Conservation (phyloP, 2,329 filamentous ascomycete species). For the Ceratocystis smalleyi region DNA sequence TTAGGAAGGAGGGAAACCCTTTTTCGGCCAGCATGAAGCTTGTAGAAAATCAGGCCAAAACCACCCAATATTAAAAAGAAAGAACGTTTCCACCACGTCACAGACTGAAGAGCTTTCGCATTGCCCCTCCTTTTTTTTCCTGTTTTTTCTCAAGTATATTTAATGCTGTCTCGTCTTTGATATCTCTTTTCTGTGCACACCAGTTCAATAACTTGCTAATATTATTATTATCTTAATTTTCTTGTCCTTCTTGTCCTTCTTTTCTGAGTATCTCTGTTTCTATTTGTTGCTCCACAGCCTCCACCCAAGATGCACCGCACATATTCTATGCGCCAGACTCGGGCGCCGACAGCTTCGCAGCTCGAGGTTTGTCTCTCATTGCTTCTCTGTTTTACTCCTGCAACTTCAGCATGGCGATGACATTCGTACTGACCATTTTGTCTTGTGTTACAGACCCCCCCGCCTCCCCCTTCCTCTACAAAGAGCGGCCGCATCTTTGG, state of each 20-base stretch:
- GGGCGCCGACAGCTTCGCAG: constrained; percentile 83
- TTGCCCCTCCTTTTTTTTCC: neutral
- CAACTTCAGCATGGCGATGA: neutral
- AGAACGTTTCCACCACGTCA: neutral
- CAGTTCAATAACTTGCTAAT: no score
- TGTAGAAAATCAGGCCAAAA: constrained; percentile 1
- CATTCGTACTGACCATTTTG: constrained; percentile 12
- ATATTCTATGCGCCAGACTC: constrained; percentile 95
- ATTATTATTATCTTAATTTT: neutral
- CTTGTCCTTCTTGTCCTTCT: neutral
- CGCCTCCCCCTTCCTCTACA: constrained; percentile 77
- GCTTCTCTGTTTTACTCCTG: constrained; percentile 16
- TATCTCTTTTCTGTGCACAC: neutral
- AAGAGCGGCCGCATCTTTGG: constrained; percentile 85
- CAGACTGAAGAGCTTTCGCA: neutral
- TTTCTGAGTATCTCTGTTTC: neutral
- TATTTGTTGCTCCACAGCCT: neutral
- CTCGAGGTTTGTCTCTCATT: constrained; percentile 33
- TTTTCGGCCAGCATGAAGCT: constrained; percentile 6
- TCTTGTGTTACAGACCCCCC: constrained; percentile 54
- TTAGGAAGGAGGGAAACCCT: neutral
- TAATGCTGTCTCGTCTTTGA: neutral
- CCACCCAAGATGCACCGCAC: constrained; percentile 73
- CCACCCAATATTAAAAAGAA: neutral
- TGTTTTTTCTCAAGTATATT: neutral